Percentiles rank a stretch among this genome's conserved stretches.
Evolutionary conservation across 768 basidiomycete species (phyloP).

Genomic region (Trichaptum fuscoviolaceum): DNA sequence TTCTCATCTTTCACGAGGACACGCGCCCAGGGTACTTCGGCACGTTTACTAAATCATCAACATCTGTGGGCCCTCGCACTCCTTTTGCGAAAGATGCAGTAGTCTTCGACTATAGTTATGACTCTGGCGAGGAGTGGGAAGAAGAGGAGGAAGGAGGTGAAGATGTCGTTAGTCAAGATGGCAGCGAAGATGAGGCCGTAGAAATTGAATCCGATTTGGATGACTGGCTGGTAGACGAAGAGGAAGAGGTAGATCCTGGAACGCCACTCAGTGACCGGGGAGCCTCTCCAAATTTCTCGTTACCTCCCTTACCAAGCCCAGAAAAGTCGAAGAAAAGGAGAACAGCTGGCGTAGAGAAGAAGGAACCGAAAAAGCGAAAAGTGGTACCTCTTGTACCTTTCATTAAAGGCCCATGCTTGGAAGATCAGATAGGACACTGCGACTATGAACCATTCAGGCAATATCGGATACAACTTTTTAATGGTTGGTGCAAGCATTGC

Average conservation of each 20-base stretch:
- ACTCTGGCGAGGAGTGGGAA: constrained; percentile 97
- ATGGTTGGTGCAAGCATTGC: constrained; percentile 49
- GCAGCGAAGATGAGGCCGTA: constrained; percentile 54
- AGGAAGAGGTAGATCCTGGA: constrained; percentile 43
- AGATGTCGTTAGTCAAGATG: constrained; percentile 62
- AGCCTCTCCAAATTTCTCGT: constrained; percentile 21
- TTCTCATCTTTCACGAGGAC: constrained; percentile 79
- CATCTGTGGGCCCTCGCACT: constrained; percentile 71
- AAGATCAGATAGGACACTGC: constrained; percentile 59
- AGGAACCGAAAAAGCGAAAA: constrained; percentile 63
- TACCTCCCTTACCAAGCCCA: constrained; percentile 29
- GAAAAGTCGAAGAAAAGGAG: constrained; percentile 53
- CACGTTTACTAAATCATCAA: constrained; percentile 86
- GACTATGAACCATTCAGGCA: constrained; percentile 64
- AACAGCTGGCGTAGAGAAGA: constrained; percentile 38
- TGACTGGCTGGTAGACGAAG: constrained; percentile 75
- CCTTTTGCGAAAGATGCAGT: constrained; percentile 78
- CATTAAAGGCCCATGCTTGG: constrained; percentile 80
- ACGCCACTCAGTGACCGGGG: constrained; percentile 36
- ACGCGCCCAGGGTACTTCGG: constrained; percentile 90
- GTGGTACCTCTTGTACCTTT: constrained; percentile 78
- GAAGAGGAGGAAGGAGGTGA: constrained; percentile 74
- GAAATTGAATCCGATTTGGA: constrained; percentile 74
- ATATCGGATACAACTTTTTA: constrained; percentile 78
- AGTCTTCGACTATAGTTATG: constrained; percentile 83